Percentiles rank a stretch among this genome's conserved stretches.
Evolutionary conservation across 2,329 filamentous ascomycete species (phyloP).

Genomic region (Beauveria pseudobassiana): DNA sequence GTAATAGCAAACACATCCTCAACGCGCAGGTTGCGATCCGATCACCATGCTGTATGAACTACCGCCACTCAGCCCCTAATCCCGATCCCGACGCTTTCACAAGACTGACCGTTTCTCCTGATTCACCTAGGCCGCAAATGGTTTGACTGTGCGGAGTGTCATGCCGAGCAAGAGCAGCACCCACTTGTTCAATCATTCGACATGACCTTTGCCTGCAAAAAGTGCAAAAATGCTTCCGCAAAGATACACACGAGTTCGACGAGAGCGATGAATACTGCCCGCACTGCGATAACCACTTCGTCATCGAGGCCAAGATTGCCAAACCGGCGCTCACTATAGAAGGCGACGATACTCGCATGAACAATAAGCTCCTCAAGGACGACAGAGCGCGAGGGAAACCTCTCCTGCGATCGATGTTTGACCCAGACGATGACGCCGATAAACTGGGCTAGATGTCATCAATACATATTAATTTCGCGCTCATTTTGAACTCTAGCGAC

Average conservation of each 20-base stretch:
- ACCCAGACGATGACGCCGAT: slow-evolving; percentile 66
- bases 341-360: slow-evolving; percentile 79
- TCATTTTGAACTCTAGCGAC: not conserved
- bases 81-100: slow-evolving; percentile 8
- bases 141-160: slow-evolving; percentile 98
- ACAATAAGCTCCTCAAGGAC: slow-evolving; percentile 88
- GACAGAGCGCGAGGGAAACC: slow-evolving; percentile 59
- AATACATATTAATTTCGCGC: not conserved
- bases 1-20: slow-evolving; percentile 82
- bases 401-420: slow-evolving; percentile 60
- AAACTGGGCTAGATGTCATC: slow-evolving; percentile 56
- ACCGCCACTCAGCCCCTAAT: not conserved
- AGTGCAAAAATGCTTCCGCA: slow-evolving; percentile 99
- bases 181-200: slow-evolving; percentile 69
- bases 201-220: slow-evolving; percentile 96
- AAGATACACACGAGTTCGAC: slow-evolving; percentile 85
- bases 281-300: slow-evolving; percentile 97
- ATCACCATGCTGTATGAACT: slow-evolving; percentile 78
- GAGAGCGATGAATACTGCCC: slow-evolving; percentile 98
- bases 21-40: slow-evolving; percentile 97
- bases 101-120: not conserved
- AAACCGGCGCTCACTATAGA: slow-evolving; percentile 80
- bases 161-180: slow-evolving; percentile 73
- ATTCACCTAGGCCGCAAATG: slow-evolving; percentile 69
- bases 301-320: slow-evolving; percentile 80